Evolutionary conservation across 257 asterid genomes (phyloP).

Genomic region (Verbascum thapsus): DNA sequence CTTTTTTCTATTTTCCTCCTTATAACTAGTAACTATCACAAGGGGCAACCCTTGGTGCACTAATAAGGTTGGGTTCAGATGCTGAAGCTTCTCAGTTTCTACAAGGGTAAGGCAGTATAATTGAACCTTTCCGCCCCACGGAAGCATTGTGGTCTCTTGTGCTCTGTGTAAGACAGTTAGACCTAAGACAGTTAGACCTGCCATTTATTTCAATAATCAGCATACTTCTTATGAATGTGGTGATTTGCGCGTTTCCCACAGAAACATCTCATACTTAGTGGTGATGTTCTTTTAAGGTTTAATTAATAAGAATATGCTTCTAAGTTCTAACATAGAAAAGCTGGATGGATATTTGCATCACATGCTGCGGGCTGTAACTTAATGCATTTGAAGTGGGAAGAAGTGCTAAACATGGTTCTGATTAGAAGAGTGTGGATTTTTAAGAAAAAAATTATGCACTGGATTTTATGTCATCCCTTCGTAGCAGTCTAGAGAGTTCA

Average conservation of each 20-base stretch:
- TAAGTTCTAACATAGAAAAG: background rate
- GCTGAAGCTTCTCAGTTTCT: conserved; percentile 16
- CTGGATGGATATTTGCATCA: background rate
- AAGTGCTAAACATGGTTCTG: background rate
- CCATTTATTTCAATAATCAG: background rate
- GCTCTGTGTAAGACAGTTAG: background rate
- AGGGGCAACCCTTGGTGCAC: conserved; percentile 20
- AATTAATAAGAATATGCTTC: background rate
- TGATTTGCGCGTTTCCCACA: background rate
- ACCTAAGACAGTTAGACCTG: background rate
- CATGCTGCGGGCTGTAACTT: background rate
- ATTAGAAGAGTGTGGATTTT: background rate
- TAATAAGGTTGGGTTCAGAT: conserved; percentile 17
- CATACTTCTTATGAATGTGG: background rate
- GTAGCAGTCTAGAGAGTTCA: background rate
- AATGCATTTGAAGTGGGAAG: background rate
- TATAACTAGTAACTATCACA: conserved; percentile 6
- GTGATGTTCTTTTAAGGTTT: background rate
- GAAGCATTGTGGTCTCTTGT: background rate
- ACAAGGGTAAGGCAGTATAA: conserved; percentile 19
- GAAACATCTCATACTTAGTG: background rate
- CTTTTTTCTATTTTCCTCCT: background rate
- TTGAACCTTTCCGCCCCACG: background rate
- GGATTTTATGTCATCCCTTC: background rate
- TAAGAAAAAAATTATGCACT: background rate